Base-by-base conservation (phyloP, 148 eudicot genomes). In the Heliamphora exappendiculata region DNA sequence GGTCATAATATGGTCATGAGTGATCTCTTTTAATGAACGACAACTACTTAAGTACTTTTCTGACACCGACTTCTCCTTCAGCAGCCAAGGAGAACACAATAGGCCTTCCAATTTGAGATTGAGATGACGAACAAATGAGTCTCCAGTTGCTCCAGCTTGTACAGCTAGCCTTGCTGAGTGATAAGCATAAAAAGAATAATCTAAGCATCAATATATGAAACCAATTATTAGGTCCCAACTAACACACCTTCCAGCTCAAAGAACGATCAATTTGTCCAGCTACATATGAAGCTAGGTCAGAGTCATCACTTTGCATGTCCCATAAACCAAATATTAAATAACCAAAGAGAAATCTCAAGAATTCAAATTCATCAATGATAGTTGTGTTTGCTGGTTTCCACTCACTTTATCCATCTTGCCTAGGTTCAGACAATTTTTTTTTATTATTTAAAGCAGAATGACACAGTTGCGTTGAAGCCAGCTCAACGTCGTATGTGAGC, bases 351-450 rank as follows among this genome's bases (percentile, higher is more conserved):
- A 58, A 31, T 37, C 13, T 5, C 42, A 26, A 19, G 0, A 33
- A 22, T 19, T 1, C 14, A 47, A n/a, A 7, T 28, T 41, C 53
- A 53, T 59, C 13, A 49, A 24, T 39, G 37, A 45, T 4, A 50
- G 1, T 10, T 50, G 24, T 14, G 41, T 41, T 31, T 57, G 33
- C n/a, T n/a, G n/a, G n/a, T n/a, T n/a, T n/a, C 36, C 28, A 79
- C 97, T 88, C 86, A 95, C 99, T 82, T 89, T 53, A 81, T 95
- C 91, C 91, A 93, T 93, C 86, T 86, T 89, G 82, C 99, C 99
- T 45, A 95, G 92, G 87, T 95, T 84, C 84, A 95, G 20, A 33
- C 9, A 53, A 10, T 55, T 33, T 28, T n/a, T 31, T 62, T 42
- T 26, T 3, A 51, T 19, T 34, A 4, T 59, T 74, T 31, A 47